Percentiles rank a stretch among this genome's conserved stretches.
Evolutionary conservation across 768 basidiomycete species (phyloP).

Genomic region (Boletus reticuloceps): DNA sequence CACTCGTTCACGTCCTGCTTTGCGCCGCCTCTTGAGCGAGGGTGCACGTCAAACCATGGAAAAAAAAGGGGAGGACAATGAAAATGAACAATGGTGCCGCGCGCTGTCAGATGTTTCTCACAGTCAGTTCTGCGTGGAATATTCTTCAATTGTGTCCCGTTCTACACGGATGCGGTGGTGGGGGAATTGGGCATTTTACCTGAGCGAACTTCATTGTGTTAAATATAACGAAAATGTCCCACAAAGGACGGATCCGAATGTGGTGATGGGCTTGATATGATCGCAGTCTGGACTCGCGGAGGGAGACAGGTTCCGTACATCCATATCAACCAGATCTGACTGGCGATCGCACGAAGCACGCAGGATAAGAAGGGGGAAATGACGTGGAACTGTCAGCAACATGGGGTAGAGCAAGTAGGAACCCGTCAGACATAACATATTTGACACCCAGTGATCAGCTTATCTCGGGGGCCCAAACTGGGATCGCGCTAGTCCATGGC

Average conservation of each 20-base stretch:
- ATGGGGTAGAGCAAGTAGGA: slow-evolving; percentile 2
- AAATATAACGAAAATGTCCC: slow-evolving; percentile 10
- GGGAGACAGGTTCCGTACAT: neutral
- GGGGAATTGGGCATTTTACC: slow-evolving; percentile 3
- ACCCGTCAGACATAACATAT: slow-evolving; percentile 6
- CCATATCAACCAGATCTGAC: slow-evolving; percentile 16
- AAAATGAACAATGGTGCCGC: neutral
- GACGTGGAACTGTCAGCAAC: slow-evolving; percentile 22
- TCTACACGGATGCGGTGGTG: slow-evolving; percentile 16
- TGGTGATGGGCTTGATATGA: slow-evolving; percentile 3
- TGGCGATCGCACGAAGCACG: slow-evolving; percentile 7
- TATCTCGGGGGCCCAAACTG: slow-evolving; percentile 10
- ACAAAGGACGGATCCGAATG: slow-evolving; percentile 20
- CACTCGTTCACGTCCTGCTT: neutral
- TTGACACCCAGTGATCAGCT: slow-evolving; percentile 9
- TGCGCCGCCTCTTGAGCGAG: neutral
- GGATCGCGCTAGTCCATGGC: slow-evolving; percentile 15
- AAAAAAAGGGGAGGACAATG: neutral
- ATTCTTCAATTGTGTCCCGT: slow-evolving; percentile 13
- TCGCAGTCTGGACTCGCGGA: slow-evolving; percentile 8
- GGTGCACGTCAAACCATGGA: slow-evolving; percentile 1
- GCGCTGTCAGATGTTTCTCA: slow-evolving; percentile 10
- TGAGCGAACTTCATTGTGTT: slow-evolving; percentile 8
- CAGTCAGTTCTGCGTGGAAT: slow-evolving; percentile 14
- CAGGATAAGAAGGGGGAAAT: slow-evolving; percentile 17